These are phyloP conservation scores for Entomortierella chlamydospora DNA, from an alignment of 192 early-diverging fungal species.

Conservation along the genomic window DNA sequence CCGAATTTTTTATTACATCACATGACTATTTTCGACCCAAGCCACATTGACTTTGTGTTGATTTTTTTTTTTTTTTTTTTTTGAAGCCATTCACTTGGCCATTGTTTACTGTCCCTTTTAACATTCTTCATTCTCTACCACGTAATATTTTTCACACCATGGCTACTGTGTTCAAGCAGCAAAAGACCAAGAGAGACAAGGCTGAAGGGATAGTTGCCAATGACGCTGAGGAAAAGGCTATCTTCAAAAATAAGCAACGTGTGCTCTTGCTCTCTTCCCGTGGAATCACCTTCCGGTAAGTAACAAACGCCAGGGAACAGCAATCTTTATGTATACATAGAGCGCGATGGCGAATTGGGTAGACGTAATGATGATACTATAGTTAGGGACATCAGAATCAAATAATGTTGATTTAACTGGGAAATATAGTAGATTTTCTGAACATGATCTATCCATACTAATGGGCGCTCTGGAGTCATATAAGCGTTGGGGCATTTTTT, in stretches of 20 bases:
- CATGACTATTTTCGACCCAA: background rate
- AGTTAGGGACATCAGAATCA: constrained; percentile 40
- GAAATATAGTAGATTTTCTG: constrained; percentile 27
- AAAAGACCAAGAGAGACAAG: constrained; percentile 48
- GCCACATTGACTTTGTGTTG: constrained; percentile 5
- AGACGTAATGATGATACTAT: constrained; percentile 32
- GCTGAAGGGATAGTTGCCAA: constrained; percentile 36
- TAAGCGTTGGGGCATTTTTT: background rate
- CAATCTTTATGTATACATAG: no score
- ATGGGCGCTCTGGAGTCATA: no score
- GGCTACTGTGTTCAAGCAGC: constrained; percentile 48
- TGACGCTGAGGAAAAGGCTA: constrained; percentile 57
- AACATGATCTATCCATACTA: background rate
- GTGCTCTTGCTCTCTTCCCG: constrained; percentile 90
- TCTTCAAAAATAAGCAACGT: constrained; percentile 87
- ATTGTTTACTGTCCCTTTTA: background rate
- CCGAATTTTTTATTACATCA: background rate
- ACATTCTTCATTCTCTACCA: background rate
- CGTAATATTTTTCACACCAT: constrained; percentile 13
- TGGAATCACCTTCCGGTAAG: constrained; percentile 86
- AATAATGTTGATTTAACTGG: constrained; percentile 40
- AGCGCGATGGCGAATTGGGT: background rate
- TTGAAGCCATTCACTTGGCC: no score
- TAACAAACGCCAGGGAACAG: background rate
- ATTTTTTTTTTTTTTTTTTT: background rate